Conservation (phyloP, 192 early-diverging fungal genomes). For the Coemansia sp. region DNA sequence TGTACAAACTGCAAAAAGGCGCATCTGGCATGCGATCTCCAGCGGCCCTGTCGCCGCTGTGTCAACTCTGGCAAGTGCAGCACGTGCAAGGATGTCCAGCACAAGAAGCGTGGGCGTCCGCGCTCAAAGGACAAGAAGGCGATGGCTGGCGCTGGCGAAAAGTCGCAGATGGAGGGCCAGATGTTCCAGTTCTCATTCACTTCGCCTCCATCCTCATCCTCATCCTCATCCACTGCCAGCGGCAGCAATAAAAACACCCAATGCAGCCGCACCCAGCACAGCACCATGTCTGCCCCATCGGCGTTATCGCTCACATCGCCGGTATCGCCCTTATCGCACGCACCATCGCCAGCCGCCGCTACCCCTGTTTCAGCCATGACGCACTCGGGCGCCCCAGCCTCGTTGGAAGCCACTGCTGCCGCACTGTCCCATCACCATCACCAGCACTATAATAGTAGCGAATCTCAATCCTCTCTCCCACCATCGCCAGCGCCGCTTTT, state of each 20-base stretch:
- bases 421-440: not conserved
- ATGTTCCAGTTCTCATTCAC: slow-evolving; percentile 55
- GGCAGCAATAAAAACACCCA: slow-evolving; percentile 2
- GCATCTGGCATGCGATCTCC: slow-evolving; percentile 85
- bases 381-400: not conserved
- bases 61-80: slow-evolving; percentile 69
- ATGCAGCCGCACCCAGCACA: not conserved
- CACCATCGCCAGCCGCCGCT: slow-evolving; percentile 9
- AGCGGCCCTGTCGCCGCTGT: slow-evolving; percentile 83
- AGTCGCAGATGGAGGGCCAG: slow-evolving; percentile 43
- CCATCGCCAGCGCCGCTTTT: slow-evolving; percentile 1
- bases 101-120: slow-evolving; percentile 86
- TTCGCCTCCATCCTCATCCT: not conserved
- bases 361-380: slow-evolving; percentile 8
- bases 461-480: not conserved
- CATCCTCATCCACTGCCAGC: slow-evolving; percentile 4
- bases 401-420: not conserved
- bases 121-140: slow-evolving; percentile 65
- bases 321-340: slow-evolving; percentile 9
- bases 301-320: not conserved
- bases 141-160: not conserved
- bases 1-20: slow-evolving; percentile 87
- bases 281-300: not conserved
- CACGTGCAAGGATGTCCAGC: slow-evolving; percentile 83
- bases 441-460: not conserved